Percentiles rank a stretch among this genome's conserved stretches.
phyloP scores from a whole-genome alignment of 306 rosid genomes.

The Castanea mollissima region DNA sequence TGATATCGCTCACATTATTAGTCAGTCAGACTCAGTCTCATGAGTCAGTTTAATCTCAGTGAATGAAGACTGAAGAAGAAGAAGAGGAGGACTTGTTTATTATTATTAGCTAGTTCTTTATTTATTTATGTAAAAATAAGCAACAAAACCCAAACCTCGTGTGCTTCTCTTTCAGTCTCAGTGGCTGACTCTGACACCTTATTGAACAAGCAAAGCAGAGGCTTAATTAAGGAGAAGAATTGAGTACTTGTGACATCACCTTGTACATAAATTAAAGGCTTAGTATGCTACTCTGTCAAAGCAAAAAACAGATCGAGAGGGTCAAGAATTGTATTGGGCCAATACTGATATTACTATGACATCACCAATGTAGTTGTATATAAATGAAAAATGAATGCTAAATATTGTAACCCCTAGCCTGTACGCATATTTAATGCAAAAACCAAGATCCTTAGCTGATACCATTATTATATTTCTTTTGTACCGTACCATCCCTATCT shows the following conservation, averaged over 20 bases:
- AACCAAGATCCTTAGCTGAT: neutral
- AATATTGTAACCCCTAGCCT: neutral
- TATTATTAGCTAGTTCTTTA: no score
- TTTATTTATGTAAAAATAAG: neutral
- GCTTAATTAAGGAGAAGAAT: neutral
- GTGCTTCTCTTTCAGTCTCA: neutral
- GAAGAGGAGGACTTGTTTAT: neutral
- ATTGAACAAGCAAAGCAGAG: neutral
- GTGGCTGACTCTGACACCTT: neutral
- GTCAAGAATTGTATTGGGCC: no score
- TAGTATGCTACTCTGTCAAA: neutral
- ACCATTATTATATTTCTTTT: neutral
- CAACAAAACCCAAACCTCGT: neutral
- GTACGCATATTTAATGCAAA: neutral
- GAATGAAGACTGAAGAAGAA: neutral
- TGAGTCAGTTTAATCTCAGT: neutral
- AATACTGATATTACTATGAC: neutral
- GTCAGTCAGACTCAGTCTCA: neutral
- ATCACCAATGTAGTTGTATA: neutral
- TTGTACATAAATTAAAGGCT: neutral
- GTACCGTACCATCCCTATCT: neutral
- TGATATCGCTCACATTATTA: neutral
- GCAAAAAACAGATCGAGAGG: neutral
- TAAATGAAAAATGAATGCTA: neutral
- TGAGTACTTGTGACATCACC: neutral